A percentile compares a stretch with the other conserved stretches of the same genome.
These are phyloP conservation scores for Aspergillus fumigatiaffinis DNA, from an alignment of 2,329 filamentous ascomycete genomes.

Conservation along the genomic window DNA sequence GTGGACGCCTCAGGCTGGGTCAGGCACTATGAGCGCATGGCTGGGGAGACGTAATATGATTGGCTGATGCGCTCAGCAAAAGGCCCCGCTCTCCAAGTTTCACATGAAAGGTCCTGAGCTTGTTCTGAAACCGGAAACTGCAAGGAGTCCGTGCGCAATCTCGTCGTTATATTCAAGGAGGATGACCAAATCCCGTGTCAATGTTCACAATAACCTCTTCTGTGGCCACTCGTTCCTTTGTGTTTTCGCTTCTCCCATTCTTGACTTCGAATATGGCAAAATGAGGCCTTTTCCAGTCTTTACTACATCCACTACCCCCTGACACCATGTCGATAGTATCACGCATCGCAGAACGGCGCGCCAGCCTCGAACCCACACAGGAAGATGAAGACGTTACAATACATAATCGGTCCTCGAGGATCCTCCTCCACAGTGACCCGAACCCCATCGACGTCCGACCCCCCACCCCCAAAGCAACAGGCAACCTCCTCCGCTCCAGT, in stretches of 20 bases:
- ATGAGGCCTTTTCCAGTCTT: not conserved
- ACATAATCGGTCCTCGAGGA: not conserved
- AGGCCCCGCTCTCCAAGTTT: not conserved
- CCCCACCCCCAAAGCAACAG: not conserved
- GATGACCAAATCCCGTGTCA: not conserved
- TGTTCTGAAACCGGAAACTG: not conserved
- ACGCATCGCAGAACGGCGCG: not conserved
- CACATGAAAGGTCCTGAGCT: not conserved
- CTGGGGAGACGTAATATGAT: not conserved
- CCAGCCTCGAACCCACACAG: not conserved
- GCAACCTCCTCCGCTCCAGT: not conserved
- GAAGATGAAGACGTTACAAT: not conserved
- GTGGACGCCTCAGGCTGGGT: not conserved
- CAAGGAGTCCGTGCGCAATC: not conserved
- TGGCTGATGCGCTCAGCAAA: not conserved
- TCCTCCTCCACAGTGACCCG: not conserved
- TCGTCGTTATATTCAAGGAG: not conserved
- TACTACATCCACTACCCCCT: conserved; percentile 1
- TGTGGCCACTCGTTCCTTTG: not conserved
- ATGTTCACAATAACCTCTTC: not conserved
- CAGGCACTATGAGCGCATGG: not conserved
- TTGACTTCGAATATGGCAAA: not conserved
- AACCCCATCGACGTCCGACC: not conserved
- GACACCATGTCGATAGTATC: conserved; percentile 1
- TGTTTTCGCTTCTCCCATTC: not conserved